phyloP scores from a whole-genome alignment of 768 basidiomycete species.

The Filobasidium wieringae region DNA sequence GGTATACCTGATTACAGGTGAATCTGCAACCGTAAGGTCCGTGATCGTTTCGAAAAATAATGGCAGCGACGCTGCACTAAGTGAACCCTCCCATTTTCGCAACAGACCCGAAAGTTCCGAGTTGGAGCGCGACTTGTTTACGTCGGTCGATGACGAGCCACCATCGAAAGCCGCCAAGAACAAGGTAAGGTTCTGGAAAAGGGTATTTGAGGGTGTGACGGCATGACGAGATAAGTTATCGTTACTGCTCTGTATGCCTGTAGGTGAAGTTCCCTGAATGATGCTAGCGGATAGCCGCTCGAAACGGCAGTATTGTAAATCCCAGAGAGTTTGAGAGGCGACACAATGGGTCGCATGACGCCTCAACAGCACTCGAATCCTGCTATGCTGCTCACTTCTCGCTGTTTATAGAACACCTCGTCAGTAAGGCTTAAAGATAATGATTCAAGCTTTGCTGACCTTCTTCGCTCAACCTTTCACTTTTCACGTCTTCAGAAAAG shows the following conservation, averaged over 20 bases:
- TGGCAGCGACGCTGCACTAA: not conserved
- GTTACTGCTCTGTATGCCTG: not conserved
- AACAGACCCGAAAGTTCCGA: not conserved
- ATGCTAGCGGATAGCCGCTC: not conserved
- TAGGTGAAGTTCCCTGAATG: not conserved
- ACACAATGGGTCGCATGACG: not conserved
- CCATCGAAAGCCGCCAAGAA: slow-evolving; percentile 64
- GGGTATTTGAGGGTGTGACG: not conserved
- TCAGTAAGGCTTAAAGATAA: not conserved
- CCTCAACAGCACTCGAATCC: not conserved
- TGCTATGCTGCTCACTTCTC: not conserved
- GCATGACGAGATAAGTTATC: not conserved
- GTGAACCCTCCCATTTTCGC: not conserved
- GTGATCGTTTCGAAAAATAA: slow-evolving; percentile 7
- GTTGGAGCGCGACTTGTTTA: not conserved
- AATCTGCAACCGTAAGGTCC: slow-evolving; percentile 6
- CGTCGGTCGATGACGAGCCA: slow-evolving; percentile 21
- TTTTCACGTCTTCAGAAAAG: not conserved
- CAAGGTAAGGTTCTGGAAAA: slow-evolving; percentile 55
- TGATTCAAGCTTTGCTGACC: not conserved
- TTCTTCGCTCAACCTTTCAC: not conserved
- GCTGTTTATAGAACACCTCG: not conserved
- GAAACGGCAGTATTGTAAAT: not conserved
- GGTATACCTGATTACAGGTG: slow-evolving; percentile 1
- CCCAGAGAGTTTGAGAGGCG: not conserved